Percentiles rank a stretch among this genome's conserved stretches.
phyloP scores from a whole-genome alignment of 495 filamentous ascomycete species.

The Penicillium nucicola region DNA sequence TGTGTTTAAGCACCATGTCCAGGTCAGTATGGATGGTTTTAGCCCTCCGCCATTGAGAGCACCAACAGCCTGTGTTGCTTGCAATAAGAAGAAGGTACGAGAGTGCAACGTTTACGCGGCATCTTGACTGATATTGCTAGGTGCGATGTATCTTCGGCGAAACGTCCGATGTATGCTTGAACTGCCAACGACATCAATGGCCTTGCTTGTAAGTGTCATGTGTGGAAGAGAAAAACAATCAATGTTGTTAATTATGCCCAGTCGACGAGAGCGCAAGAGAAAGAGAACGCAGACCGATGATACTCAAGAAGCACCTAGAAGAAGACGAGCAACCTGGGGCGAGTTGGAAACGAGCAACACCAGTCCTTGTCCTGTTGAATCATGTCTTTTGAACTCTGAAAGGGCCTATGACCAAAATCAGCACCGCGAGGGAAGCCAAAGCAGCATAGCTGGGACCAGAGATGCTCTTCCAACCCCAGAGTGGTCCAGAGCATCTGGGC shows the following conservation, averaged over 20 bases:
- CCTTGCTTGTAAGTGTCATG: constrained; percentile 17
- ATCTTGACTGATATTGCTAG: not conserved
- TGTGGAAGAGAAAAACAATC: not conserved
- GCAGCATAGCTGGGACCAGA: not conserved
- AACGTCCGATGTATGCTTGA: constrained; percentile 11
- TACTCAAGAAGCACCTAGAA: not conserved
- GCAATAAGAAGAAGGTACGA: constrained; percentile 26
- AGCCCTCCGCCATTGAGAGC: constrained; percentile 19
- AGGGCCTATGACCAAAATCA: not conserved
- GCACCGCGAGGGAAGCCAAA: not conserved
- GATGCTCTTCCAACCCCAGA: not conserved
- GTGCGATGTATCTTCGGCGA: constrained; percentile 20
- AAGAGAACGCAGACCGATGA: constrained; percentile 3
- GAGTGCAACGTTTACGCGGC: too few species aligned
- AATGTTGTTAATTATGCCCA: not conserved
- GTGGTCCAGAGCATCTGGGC: not conserved
- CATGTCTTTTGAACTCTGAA: not conserved
- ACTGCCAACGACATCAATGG: constrained; percentile 24
- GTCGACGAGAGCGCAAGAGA: constrained; percentile 19
- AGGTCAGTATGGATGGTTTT: constrained; percentile 8
- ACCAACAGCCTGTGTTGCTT: constrained; percentile 21
- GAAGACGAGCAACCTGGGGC: not conserved
- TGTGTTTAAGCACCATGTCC: not conserved
- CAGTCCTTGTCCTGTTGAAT: not conserved
- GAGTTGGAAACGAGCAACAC: not conserved